Conservation (phyloP, 805 yeast species). For the Saturnispora besseyi region DNA sequence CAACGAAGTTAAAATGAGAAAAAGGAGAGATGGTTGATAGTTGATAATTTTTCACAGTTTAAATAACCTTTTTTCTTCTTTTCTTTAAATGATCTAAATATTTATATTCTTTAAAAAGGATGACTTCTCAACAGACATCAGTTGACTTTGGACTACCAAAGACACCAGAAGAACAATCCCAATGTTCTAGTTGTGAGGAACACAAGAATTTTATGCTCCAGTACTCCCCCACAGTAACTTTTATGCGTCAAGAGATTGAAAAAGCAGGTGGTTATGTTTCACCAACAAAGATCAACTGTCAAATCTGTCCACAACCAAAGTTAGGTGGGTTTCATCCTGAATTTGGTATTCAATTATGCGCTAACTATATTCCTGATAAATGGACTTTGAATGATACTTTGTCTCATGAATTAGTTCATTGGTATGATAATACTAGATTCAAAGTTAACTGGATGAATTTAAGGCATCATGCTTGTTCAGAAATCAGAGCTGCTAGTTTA, state of each 20-base stretch:
- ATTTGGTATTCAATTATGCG: conserved; percentile 77
- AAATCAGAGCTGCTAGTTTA: conserved; percentile 83
- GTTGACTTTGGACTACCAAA: conserved; percentile 1
- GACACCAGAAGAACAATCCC: conserved; percentile 14
- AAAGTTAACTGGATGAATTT: conserved; percentile 77
- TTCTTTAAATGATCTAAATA: background rate
- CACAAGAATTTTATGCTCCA: conserved; percentile 71
- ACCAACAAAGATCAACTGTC: conserved; percentile 58
- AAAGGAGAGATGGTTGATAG: background rate
- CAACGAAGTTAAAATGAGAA: background rate
- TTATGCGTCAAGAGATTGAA: conserved; percentile 76
- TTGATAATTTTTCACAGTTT: no score
- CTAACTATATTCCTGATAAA: conserved; percentile 63
- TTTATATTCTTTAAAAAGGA: background rate
- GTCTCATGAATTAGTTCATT: conserved; percentile 89
- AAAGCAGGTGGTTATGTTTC: conserved; percentile 48
- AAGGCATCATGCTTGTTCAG: conserved; percentile 94
- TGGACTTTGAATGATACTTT: conserved; percentile 85
- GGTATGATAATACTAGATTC: conserved; percentile 84
- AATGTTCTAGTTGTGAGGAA: conserved; percentile 65
- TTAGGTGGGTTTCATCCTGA: conserved; percentile 95
- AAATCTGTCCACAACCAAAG: conserved; percentile 69
- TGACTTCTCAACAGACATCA: conserved; percentile 2
- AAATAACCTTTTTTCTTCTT: background rate
- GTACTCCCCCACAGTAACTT: conserved; percentile 76